phyloP scores from a whole-genome alignment of 306 rosid species.

The Abrus precatorius region DNA sequence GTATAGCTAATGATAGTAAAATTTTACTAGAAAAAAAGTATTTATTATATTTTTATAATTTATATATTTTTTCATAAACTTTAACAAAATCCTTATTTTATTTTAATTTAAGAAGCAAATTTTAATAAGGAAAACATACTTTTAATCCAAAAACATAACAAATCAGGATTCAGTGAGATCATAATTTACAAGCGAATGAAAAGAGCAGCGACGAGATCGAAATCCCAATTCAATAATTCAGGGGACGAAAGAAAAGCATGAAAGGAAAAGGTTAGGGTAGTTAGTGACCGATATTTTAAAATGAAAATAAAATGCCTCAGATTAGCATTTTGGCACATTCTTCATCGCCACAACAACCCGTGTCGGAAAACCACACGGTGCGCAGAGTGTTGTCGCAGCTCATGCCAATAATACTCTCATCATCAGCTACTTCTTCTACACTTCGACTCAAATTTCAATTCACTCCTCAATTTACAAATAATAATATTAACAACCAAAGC shows the following conservation, averaged over 20 bases:
- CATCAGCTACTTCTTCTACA: constrained; percentile 42
- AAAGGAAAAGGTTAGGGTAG: neutral
- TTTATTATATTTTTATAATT: too few species aligned
- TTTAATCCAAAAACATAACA: neutral
- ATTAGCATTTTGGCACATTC: constrained; percentile 91
- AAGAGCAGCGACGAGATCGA: neutral
- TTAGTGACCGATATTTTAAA: too few species aligned
- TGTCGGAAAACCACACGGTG: constrained; percentile 55
- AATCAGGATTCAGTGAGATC: neutral
- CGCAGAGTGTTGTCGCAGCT: constrained; percentile 67
- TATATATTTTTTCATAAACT: too few species aligned
- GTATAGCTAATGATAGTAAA: too few species aligned
- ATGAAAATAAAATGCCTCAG: constrained; percentile 55
- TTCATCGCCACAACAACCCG: constrained; percentile 69
- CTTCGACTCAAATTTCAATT: neutral
- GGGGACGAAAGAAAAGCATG: neutral
- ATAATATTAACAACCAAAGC: neutral
- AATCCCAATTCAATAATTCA: neutral
- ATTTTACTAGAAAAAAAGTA: too few species aligned
- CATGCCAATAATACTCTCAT: constrained; percentile 59
- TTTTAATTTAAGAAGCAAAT: too few species aligned
- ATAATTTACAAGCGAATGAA: neutral
- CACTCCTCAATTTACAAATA: neutral
- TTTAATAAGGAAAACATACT: too few species aligned
- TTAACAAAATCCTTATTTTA: too few species aligned